phyloP scores from a whole-genome alignment of 169 alveolate genomes.

The Fabrea salina region DNA sequence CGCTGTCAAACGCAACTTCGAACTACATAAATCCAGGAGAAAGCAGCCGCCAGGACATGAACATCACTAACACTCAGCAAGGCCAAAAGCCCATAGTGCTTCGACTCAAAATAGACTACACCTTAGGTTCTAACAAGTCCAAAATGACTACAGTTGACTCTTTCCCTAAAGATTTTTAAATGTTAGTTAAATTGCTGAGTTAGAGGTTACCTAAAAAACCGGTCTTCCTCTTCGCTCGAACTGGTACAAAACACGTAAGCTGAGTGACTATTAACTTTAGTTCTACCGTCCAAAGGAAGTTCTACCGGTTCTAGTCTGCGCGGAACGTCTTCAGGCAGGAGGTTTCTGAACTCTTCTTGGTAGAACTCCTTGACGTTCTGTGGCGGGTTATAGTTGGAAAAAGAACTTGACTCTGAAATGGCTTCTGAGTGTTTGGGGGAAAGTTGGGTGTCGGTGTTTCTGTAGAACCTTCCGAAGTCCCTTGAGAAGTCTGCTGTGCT shows the following conservation, averaged over 20 bases:
- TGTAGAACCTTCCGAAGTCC: neutral
- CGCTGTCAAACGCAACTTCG: neutral
- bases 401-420: neutral
- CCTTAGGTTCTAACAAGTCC: neutral
- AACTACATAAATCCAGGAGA: conserved; percentile 4
- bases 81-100: neutral
- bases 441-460: neutral
- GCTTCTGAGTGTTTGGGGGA: neutral
- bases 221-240: no score
- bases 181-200: no score
- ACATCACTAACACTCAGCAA: neutral
- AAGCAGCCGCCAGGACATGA: neutral
- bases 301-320: neutral
- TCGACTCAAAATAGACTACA: conserved; percentile 9
- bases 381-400: neutral
- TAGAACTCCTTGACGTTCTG: neutral
- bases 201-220: no score
- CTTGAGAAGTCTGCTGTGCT: neutral
- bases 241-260: no score
- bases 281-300: neutral
- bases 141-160: conserved; percentile 23
- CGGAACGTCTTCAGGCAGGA: conserved; percentile 11
- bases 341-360: conserved; percentile 11
- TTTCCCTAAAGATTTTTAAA: neutral
- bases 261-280: no score